Conservation (phyloP, 1,284 basidiomycete species). For the Hemileia vastatrix region DNA sequence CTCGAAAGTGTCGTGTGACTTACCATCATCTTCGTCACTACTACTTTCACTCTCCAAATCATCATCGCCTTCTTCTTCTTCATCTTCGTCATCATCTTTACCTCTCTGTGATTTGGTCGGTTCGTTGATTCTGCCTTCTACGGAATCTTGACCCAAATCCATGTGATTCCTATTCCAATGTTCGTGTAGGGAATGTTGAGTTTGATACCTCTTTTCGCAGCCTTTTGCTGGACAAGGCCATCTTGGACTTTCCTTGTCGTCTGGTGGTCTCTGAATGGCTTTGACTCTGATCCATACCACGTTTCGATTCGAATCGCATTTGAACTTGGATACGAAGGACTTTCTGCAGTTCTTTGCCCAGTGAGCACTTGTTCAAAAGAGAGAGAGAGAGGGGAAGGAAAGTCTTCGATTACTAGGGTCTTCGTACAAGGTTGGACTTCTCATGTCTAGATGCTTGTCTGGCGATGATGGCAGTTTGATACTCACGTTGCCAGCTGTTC, state of each 20-base stretch:
- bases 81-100: background rate
- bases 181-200: background rate
- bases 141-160: background rate
- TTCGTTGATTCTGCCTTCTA: background rate
- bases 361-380: no score
- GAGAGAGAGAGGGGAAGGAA: no score
- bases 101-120: background rate
- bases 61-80: no score
- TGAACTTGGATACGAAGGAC: no score
- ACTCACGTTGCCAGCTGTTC: no score
- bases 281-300: no score
- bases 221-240: background rate
- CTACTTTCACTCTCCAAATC: background rate
- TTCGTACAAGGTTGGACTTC: no score
- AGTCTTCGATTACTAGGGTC: no score
- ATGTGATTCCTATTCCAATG: background rate
- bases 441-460: no score
- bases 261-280: background rate
- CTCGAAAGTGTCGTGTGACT: background rate
- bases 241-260: background rate
- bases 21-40: background rate
- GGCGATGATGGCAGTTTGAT: no score
- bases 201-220: background rate
- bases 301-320: no score
- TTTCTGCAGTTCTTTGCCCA: no score